phyloP scores from a whole-genome alignment of 2,329 filamentous ascomycete species.

The Blastomyces silverae region DNA sequence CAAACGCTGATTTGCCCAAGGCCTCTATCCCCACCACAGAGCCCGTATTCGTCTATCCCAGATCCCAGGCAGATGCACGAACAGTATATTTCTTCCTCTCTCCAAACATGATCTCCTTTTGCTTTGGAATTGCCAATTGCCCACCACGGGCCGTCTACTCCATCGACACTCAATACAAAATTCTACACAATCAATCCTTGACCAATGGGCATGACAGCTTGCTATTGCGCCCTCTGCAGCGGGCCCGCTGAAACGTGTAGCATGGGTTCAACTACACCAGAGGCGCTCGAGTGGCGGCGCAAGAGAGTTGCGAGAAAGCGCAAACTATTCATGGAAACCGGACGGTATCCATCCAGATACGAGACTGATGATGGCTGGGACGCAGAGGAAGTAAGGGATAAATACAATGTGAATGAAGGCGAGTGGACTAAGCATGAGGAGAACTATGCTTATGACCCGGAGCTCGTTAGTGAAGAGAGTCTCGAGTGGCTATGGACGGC shows the following conservation, averaged over 20 bases:
- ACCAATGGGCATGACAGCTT: slow-evolving; percentile 1
- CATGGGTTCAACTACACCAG: not conserved
- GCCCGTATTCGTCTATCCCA: not conserved
- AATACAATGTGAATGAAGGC: not conserved
- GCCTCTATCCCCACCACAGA: not conserved
- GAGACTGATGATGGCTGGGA: not conserved
- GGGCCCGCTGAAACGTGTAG: not conserved
- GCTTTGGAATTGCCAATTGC: not conserved
- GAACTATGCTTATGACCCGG: slow-evolving; percentile 8
- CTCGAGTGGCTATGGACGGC: slow-evolving; percentile 2
- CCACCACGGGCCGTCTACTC: not conserved
- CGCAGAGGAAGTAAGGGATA: not conserved
- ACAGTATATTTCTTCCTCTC: not conserved
- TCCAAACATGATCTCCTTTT: not conserved
- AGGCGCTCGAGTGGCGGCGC: slow-evolving; percentile 4
- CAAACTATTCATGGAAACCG: slow-evolving; percentile 4
- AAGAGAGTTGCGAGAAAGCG: slow-evolving; percentile 9
- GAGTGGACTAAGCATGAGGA: not conserved
- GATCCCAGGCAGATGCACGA: not conserved
- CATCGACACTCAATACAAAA: not conserved
- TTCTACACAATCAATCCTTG: not conserved
- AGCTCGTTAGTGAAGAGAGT: slow-evolving; percentile 9
- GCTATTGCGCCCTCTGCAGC: slow-evolving; percentile 13
- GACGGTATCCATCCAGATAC: slow-evolving; percentile 1
- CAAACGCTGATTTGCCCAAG: not conserved